phyloP scores from a whole-genome alignment of 2,329 filamentous ascomycete genomes.

The Ophiostoma ulmi region DNA sequence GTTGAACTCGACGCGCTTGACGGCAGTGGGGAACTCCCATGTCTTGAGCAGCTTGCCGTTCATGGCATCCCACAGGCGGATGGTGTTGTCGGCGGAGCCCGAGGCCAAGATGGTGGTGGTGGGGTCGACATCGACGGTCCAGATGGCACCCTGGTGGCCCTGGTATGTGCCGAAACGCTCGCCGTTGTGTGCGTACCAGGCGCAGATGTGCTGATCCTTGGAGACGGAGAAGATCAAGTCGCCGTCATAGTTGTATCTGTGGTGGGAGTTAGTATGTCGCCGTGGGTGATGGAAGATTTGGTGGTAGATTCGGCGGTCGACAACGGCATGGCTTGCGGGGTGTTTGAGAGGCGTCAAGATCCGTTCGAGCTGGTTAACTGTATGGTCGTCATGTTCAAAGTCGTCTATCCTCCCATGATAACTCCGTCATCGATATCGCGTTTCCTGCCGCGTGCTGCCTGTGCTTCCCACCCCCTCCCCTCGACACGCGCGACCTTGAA shows the following conservation, averaged over 20 bases:
- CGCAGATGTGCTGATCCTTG: slow-evolving; percentile 65
- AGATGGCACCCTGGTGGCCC: slow-evolving; percentile 95
- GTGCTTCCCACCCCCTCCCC: neutral
- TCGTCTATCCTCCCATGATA: neutral
- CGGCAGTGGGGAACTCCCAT: slow-evolving; percentile 94
- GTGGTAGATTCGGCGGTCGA: too few species aligned
- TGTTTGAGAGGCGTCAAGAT: neutral
- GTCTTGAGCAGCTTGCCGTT: slow-evolving; percentile 89
- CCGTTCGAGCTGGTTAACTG: neutral
- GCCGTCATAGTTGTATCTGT: slow-evolving; percentile 85
- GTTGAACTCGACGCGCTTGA: slow-evolving; percentile 97
- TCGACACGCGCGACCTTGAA: neutral
- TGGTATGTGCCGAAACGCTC: slow-evolving; percentile 95
- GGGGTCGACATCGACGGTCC: slow-evolving; percentile 96
- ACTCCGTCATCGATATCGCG: neutral
- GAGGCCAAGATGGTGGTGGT: slow-evolving; percentile 87
- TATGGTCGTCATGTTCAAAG: neutral
- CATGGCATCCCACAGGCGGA: slow-evolving; percentile 94
- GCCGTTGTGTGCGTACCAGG: slow-evolving; percentile 95
- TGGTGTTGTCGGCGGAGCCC: slow-evolving; percentile 96
- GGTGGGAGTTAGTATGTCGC: slow-evolving; percentile 11
- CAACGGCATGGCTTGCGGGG: neutral
- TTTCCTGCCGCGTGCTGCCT: neutral
- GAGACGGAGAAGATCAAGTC: slow-evolving; percentile 49
- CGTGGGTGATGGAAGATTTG: neutral